phyloP scores from a whole-genome alignment of 345 rosid species.

The Pseudoturritis turrita region DNA sequence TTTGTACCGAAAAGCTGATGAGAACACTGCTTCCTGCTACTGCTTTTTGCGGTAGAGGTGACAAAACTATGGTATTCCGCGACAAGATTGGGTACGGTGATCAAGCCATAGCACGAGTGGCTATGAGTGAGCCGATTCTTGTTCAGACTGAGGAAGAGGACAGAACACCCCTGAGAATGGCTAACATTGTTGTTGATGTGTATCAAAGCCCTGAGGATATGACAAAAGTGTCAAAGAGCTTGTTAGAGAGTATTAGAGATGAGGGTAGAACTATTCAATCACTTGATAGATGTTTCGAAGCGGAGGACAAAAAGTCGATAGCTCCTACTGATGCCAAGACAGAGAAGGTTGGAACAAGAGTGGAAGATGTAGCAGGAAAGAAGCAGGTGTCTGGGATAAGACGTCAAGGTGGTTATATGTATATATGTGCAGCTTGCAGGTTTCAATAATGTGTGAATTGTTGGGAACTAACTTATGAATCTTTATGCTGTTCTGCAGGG shows the following conservation, averaged over 20 bases:
- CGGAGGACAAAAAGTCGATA: background rate
- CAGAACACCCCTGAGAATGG: slow-evolving; percentile 20
- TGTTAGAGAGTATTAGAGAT: slow-evolving; percentile 42
- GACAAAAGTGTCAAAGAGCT: slow-evolving; percentile 37
- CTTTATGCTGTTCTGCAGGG: background rate
- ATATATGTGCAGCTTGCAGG: background rate
- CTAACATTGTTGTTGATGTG: slow-evolving; percentile 17
- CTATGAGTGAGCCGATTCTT: background rate
- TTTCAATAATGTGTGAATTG: background rate
- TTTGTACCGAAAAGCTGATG: slow-evolving; percentile 68
- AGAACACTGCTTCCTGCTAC: slow-evolving; percentile 53
- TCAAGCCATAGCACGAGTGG: background rate
- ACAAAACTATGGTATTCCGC: background rate
- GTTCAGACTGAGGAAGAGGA: slow-evolving; percentile 19
- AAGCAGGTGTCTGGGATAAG: background rate
- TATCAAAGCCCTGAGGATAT: slow-evolving; percentile 27
- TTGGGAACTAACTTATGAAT: slow-evolving; percentile 7
- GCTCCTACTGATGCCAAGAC: background rate
- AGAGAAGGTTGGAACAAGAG: background rate
- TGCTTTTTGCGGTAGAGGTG: slow-evolving; percentile 20
- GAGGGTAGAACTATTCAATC: slow-evolving; percentile 25
- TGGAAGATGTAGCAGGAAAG: background rate
- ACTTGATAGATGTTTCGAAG: background rate
- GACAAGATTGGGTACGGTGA: slow-evolving; percentile 12
- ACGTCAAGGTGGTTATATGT: slow-evolving; percentile 6